phyloP scores from a whole-genome alignment of 1,139 yeast genomes.

The Scheffersomyces quercinus region DNA sequence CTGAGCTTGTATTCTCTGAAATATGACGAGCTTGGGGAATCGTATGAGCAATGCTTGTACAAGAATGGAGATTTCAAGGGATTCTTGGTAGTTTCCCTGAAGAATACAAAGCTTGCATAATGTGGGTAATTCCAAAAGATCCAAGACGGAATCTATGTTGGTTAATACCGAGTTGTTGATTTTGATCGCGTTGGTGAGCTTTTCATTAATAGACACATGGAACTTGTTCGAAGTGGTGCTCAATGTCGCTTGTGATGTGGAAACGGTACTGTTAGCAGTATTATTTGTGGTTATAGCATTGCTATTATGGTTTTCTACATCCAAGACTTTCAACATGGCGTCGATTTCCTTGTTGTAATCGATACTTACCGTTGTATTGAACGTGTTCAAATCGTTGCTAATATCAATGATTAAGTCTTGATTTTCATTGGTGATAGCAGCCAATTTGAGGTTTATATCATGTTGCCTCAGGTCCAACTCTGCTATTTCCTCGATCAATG shows the following conservation, averaged over 20 bases:
- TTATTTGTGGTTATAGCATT: background rate
- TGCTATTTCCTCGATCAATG: constrained; percentile 48
- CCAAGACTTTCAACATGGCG: constrained; percentile 17
- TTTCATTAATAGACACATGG: constrained; percentile 22
- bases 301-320: constrained; percentile 4
- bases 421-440: constrained; percentile 36
- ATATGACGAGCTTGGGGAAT: constrained; percentile 62
- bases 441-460: constrained; percentile 30
- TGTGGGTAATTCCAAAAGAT: constrained; percentile 80
- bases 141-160: constrained; percentile 72
- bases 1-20: constrained; percentile 56
- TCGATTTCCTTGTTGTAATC: constrained; percentile 26
- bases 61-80: constrained; percentile 75
- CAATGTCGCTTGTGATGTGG: constrained; percentile 1
- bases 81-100: constrained; percentile 87
- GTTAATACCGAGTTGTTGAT: constrained; percentile 45
- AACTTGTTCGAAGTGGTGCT: constrained; percentile 5
- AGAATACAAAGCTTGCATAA: constrained; percentile 79
- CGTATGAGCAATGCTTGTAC: constrained; percentile 66
- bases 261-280: constrained; percentile 1
- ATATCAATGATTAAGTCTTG: constrained; percentile 44
- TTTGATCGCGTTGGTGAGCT: constrained; percentile 21
- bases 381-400: constrained; percentile 29
- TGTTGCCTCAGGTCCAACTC: constrained; percentile 41
- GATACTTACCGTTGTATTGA: constrained; percentile 21